Conservation (phyloP, 345 rosid species). For the Rubroshorea leprosula region DNA sequence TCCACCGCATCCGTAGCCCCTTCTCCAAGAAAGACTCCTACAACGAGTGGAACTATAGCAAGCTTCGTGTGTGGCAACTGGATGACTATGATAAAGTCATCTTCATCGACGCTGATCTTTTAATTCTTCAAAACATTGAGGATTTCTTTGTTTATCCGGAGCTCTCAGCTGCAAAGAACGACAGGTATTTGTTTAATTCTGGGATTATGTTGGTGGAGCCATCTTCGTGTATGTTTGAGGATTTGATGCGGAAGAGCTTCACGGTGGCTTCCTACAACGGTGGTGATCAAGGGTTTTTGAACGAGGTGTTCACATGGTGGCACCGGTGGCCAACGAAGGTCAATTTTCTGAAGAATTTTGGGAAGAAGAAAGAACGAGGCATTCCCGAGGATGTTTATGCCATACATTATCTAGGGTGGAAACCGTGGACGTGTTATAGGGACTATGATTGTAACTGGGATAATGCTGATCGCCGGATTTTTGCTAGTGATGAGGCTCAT, state of each 20-base stretch:
- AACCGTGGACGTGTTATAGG: slow-evolving; percentile 90
- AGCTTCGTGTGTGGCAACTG: slow-evolving; percentile 72
- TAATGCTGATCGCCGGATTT: slow-evolving; percentile 18
- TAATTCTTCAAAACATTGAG: slow-evolving; percentile 51
- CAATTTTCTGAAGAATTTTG: slow-evolving; percentile 50
- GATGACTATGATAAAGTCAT: slow-evolving; percentile 51
- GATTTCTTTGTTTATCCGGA: slow-evolving; percentile 53
- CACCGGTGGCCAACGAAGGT: slow-evolving; percentile 54
- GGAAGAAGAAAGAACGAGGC: not conserved
- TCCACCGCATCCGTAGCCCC: slow-evolving; percentile 60
- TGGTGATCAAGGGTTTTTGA: slow-evolving; percentile 86
- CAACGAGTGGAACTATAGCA: slow-evolving; percentile 94
- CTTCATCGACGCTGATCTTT: slow-evolving; percentile 68
- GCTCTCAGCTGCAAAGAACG: slow-evolving; percentile 53
- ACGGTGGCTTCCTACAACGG: slow-evolving; percentile 59
- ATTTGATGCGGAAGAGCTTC: slow-evolving; percentile 37
- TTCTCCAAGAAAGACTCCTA: slow-evolving; percentile 44
- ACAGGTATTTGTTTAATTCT: slow-evolving; percentile 50
- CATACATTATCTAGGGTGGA: slow-evolving; percentile 67
- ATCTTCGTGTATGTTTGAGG: slow-evolving; percentile 54
- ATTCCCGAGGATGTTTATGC: slow-evolving; percentile 22
- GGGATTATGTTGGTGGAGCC: slow-evolving; percentile 92
- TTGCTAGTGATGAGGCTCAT: slow-evolving; percentile 63
- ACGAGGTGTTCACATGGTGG: slow-evolving; percentile 84
- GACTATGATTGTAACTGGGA: slow-evolving; percentile 98